Percentiles rank a stretch among this genome's conserved stretches.
Evolutionary conservation across 768 basidiomycete genomes (phyloP).

Genomic region (Phaffia tasmanica): DNA sequence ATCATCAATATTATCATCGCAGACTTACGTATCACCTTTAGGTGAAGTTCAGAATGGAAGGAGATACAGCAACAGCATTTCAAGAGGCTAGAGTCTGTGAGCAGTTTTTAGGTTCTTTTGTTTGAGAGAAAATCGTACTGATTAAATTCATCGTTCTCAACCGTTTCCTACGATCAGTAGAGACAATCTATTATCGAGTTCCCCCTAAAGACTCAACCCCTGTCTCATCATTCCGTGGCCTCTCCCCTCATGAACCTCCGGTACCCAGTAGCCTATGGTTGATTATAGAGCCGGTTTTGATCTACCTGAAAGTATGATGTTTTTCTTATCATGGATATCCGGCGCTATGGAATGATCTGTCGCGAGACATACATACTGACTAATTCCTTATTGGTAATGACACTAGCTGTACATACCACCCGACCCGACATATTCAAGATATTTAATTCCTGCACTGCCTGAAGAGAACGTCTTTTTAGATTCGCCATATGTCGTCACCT

Average conservation of each 20-base stretch:
- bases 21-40: too few species aligned
- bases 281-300: slow-evolving; percentile 5
- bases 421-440: slow-evolving; percentile 17
- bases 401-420: slow-evolving; percentile 20
- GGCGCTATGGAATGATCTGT: not conserved
- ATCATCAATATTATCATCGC: too few species aligned
- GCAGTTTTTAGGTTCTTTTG: too few species aligned
- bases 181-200: slow-evolving; percentile 15
- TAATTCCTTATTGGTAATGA: not conserved
- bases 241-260: slow-evolving; percentile 17
- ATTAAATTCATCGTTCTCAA: not conserved
- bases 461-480: slow-evolving; percentile 10
- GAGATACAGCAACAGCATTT: too few species aligned
- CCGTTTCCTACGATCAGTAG: not conserved
- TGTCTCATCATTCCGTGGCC: slow-evolving; percentile 9
- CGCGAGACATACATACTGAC: not conserved
- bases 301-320: slow-evolving; percentile 1
- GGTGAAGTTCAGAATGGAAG: too few species aligned
- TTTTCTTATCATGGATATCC: not conserved
- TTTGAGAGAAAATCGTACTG: too few species aligned
- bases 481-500: not conserved
- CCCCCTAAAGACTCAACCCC: slow-evolving; percentile 1
- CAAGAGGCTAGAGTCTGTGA: too few species aligned
- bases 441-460: slow-evolving; percentile 12
- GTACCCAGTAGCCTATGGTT: slow-evolving; percentile 9